Evolutionary conservation across 2,329 filamentous ascomycete species (phyloP).

Genomic region (Colletotrichum shisoi): DNA sequence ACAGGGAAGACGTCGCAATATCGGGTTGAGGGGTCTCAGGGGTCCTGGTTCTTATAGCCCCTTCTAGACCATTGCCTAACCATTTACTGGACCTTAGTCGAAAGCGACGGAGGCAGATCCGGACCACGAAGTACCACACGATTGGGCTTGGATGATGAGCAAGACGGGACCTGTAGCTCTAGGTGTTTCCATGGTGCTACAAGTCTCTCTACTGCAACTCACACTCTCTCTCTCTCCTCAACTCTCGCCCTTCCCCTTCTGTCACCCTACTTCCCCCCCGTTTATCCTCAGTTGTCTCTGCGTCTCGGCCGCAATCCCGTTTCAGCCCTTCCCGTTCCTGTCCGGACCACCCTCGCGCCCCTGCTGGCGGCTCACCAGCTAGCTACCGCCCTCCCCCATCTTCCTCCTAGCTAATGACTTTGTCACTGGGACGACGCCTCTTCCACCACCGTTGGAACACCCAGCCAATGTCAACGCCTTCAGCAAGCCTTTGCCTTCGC

Average conservation of each 20-base stretch:
- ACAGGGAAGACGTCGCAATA: conserved; percentile 4
- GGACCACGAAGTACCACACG: conserved; percentile 2
- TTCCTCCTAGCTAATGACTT: conserved; percentile 5
- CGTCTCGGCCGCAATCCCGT: background rate
- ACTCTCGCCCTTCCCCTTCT: background rate
- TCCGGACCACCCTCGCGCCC: background rate
- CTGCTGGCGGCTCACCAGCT: conserved; percentile 6
- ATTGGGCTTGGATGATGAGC: background rate
- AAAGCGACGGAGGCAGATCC: conserved; percentile 34
- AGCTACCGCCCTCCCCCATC: background rate
- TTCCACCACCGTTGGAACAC: background rate
- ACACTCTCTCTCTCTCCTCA: background rate
- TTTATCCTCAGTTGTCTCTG: conserved; percentile 6
- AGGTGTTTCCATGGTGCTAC: background rate
- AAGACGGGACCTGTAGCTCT: background rate
- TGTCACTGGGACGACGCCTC: conserved; percentile 14
- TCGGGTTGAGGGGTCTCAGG: background rate
- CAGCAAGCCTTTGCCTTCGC: background rate
- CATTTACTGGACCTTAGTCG: conserved; percentile 25
- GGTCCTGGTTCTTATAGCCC: background rate
- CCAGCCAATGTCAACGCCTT: conserved; percentile 18
- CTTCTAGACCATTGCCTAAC: conserved; percentile 1
- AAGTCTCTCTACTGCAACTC: too few species aligned
- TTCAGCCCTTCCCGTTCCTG: background rate
- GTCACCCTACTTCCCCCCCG: background rate